phyloP scores from a whole-genome alignment of 164 flowering plant genomes.

The Chimonanthus praecox region DNA sequence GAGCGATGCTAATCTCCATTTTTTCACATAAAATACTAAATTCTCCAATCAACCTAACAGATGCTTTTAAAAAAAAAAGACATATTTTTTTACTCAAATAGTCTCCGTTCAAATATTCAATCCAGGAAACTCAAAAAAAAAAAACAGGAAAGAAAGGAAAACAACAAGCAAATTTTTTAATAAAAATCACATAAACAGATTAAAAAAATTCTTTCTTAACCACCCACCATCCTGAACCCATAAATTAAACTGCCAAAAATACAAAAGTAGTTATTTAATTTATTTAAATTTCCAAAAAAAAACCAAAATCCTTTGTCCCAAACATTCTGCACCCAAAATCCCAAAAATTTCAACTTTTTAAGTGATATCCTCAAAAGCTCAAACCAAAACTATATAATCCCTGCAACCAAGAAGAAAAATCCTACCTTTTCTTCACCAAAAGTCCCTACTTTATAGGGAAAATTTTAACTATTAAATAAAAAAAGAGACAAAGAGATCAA shows the following conservation, averaged over 20 bases:
- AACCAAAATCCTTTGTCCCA: background rate
- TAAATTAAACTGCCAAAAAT: background rate
- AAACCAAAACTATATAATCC: too few species aligned
- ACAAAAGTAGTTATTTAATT: background rate
- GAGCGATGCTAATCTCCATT: constrained; percentile 33
- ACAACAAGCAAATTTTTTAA: too few species aligned
- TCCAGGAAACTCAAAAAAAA: background rate
- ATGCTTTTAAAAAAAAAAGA: background rate
- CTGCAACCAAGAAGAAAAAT: background rate
- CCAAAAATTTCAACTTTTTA: background rate
- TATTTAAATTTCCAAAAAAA: background rate
- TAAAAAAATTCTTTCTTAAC: too few species aligned
- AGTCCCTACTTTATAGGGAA: too few species aligned
- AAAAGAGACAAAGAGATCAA: too few species aligned
- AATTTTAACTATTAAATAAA: too few species aligned
- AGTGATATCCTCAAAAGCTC: too few species aligned
- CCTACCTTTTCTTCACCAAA: background rate
- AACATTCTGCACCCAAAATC: background rate
- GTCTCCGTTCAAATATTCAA: background rate
- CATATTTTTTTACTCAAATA: background rate
- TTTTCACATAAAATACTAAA: too few species aligned
- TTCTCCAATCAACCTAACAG: background rate
- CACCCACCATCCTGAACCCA: too few species aligned
- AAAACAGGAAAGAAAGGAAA: too few species aligned
- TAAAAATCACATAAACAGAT: too few species aligned